phyloP scores from a whole-genome alignment of 2,329 filamentous ascomycete species.

The Anisogramma anomala region DNA sequence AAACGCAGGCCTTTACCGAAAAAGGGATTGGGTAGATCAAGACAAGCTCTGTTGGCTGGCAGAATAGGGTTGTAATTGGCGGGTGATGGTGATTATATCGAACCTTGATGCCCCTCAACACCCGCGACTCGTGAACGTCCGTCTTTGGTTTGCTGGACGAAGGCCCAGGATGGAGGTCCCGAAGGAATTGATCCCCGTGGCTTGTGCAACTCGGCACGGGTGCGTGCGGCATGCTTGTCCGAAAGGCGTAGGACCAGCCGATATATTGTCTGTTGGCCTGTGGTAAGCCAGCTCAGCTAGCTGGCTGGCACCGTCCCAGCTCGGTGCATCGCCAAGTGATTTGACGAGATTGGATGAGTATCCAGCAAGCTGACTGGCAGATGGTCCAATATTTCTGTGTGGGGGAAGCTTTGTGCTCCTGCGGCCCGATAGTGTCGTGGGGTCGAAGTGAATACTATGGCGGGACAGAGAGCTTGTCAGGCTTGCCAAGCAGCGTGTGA shows the following conservation, averaged over 20 bases:
- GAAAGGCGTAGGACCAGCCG: neutral
- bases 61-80: conserved; percentile 2
- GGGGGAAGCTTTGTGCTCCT: no score
- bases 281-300: no score
- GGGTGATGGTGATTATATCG: neutral
- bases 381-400: no score
- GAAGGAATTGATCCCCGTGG: neutral
- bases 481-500: neutral
- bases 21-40: conserved; percentile 7
- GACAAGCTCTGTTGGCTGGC: neutral
- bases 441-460: neutral
- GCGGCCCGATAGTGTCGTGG: neutral
- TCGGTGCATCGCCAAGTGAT: neutral
- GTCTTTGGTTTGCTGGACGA: neutral
- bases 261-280: no score
- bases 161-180: neutral
- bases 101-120: neutral
- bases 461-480: conserved; percentile 2
- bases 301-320: neutral
- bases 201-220: neutral
- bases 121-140: no score
- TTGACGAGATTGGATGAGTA: no score
- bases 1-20: no score
- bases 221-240: neutral
- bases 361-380: no score